Base-by-base conservation (phyloP, 148 eudicot genomes). In the Chenopodium quinoa region DNA sequence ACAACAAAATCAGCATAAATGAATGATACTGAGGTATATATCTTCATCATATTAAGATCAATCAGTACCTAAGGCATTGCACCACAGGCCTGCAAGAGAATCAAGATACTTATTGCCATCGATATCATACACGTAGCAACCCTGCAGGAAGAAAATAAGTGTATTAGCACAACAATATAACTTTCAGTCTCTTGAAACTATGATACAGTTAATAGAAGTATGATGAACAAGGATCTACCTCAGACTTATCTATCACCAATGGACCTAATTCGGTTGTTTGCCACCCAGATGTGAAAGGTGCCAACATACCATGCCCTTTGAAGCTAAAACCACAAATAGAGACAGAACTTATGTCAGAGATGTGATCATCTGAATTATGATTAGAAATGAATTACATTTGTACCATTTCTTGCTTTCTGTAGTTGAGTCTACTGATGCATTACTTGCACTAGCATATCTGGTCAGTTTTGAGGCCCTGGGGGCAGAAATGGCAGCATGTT, bases 281-380 rank as follows among this genome's bases (percentile, higher is more conserved):
- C 97, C 95, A 94, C 74, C 98, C 98, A 75, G 98, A 94, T 22
- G 98, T 94, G 83, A 94, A 94, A 64, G 98, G 98, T 68, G 98
- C 95, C 88, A 94, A 83, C 98, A 94, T 94, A 75, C 87, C 86
- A 82, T 94, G 98, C 84, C 95, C 93, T 86, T 90, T 91, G 82
- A 86, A 94, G 79, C 98, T 94, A 79, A 64, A 68, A 83, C 79
- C 54, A 71, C 72, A 81, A 79, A 46, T 56, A 69, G 62, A 64
- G 25, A 79, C 4, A 9, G 12, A 17, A 27, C 12, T 0, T 9
- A 52, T 32, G 63, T 16, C 40, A 12, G 7, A 9, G 32, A 50
- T 74, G 11, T 27, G 62, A 37, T 37, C 44, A 37, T 37, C 44
- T 37, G 44, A 48, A 48, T 48, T 48, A 10, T 7, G 56, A 82